Evolutionary conservation across 2,329 filamentous ascomycete species (phyloP).

Genomic region (Teratosphaeria nubilosa): DNA sequence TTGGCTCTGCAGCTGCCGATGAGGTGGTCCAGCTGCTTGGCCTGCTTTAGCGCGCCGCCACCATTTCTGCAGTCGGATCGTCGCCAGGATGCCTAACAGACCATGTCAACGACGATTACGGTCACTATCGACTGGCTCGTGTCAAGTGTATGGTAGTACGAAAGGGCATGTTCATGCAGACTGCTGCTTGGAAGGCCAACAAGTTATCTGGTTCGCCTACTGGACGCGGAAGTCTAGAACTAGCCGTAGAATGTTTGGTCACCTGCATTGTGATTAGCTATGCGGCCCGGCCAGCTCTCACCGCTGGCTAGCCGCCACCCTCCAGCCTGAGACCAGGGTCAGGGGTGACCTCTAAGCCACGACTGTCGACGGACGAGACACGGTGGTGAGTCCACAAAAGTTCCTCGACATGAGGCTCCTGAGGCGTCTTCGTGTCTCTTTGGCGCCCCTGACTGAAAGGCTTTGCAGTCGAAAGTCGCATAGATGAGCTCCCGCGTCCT

Average conservation of each 20-base stretch:
- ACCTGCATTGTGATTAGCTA: neutral
- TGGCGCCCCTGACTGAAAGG: neutral
- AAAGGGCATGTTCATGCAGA: neutral
- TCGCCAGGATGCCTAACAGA: neutral
- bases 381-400: neutral
- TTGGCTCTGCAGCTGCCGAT: neutral
- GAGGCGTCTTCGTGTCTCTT: neutral
- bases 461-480: neutral
- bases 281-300: neutral
- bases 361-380: neutral
- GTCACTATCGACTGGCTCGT: neutral
- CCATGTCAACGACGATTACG: neutral
- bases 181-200: neutral
- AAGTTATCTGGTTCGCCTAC: neutral
- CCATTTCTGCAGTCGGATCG: neutral
- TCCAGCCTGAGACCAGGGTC: neutral
- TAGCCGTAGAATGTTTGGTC: no score
- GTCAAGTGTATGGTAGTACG: neutral
- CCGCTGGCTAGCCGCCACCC: neutral
- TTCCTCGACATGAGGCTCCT: neutral
- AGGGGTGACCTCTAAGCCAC: neutral
- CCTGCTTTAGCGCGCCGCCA: neutral
- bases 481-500: conserved; percentile 17
- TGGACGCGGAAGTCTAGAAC: no score
- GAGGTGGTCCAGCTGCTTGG: neutral